These are phyloP conservation scores for Pseudoturritis turrita DNA, from an alignment of 345 rosid species.

Conservation along the genomic window DNA sequence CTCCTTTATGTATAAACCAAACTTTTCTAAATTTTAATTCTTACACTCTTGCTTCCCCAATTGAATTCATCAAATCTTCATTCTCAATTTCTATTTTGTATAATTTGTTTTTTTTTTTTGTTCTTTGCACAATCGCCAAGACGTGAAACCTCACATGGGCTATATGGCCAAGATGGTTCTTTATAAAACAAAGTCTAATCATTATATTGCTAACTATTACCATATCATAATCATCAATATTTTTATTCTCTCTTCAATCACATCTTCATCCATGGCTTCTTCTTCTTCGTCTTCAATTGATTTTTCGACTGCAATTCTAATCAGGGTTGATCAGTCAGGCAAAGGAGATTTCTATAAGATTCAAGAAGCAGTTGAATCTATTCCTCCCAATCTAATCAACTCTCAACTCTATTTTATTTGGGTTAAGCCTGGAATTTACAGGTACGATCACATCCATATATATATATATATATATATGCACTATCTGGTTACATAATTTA, in stretches of 20 bases:
- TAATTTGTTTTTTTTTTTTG: constrained; percentile 1
- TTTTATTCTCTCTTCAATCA: constrained; percentile 17
- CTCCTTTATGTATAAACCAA: constrained; percentile 14
- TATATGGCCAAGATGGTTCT: constrained; percentile 18
- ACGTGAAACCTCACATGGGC: constrained; percentile 35
- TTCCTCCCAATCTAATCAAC: constrained; percentile 45
- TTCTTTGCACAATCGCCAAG: constrained; percentile 30
- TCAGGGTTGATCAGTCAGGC: constrained; percentile 66
- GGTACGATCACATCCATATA: constrained; percentile 29
- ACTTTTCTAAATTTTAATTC: constrained; percentile 6
- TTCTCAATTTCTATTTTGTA: neutral
- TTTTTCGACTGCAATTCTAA: constrained; percentile 38
- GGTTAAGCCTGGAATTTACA: constrained; percentile 70
- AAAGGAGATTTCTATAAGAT: constrained; percentile 60
- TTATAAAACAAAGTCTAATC: constrained; percentile 16
- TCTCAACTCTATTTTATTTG: constrained; percentile 40
- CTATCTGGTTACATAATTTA: neutral
- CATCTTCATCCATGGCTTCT: constrained; percentile 27
- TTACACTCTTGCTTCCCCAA: constrained; percentile 24
- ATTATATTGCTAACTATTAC: neutral
- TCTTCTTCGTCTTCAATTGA: constrained; percentile 22
- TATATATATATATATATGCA: neutral
- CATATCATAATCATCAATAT: neutral
- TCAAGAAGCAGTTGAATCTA: constrained; percentile 64
- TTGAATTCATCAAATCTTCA: neutral